Percentiles rank a stretch among this genome's conserved stretches.
Evolutionary conservation across 2,329 filamentous ascomycete genomes (phyloP).

Genomic region (Sphaerulina vaccinii): DNA sequence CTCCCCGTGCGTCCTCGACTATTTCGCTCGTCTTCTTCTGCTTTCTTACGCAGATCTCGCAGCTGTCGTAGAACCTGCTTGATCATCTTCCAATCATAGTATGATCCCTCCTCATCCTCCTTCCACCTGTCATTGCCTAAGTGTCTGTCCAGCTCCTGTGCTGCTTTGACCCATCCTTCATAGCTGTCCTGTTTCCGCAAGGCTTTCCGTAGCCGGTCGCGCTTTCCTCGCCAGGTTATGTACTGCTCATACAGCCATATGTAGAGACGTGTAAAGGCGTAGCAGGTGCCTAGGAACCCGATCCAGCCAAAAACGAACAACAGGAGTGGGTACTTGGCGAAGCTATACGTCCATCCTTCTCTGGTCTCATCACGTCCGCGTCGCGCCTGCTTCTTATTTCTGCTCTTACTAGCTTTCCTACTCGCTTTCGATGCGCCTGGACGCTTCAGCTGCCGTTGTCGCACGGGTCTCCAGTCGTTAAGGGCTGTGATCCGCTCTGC

Average conservation of each 20-base stretch:
- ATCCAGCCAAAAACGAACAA: constrained; percentile 80
- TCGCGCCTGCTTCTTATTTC: constrained; percentile 41
- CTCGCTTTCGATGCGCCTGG: constrained; percentile 32
- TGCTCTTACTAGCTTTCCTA: constrained; percentile 27
- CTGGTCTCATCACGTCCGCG: constrained; percentile 80
- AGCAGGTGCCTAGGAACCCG: constrained; percentile 66
- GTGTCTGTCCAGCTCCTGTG: constrained; percentile 74
- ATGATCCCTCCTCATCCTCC: constrained; percentile 66
- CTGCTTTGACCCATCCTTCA: constrained; percentile 76
- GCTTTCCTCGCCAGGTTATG: constrained; percentile 80
- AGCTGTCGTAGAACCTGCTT: constrained; percentile 75
- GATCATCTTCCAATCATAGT: constrained; percentile 88
- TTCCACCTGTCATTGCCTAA: constrained; percentile 81
- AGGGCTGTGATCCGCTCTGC: constrained; percentile 74
- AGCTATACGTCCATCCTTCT: constrained; percentile 84
- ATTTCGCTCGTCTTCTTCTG: constrained; percentile 54
- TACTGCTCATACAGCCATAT: constrained; percentile 91
- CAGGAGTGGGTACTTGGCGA: constrained; percentile 91
- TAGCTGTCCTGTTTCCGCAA: constrained; percentile 74
- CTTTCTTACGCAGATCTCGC: constrained; percentile 56
- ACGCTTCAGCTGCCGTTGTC: constrained; percentile 57
- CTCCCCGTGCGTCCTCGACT: constrained; percentile 37
- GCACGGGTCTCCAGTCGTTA: constrained; percentile 93
- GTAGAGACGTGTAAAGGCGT: constrained; percentile 80
- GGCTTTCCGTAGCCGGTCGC: constrained; percentile 67